Base-by-base conservation (phyloP, 1,139 yeast species). In the Saccharomycopsis hybrid region DNA sequence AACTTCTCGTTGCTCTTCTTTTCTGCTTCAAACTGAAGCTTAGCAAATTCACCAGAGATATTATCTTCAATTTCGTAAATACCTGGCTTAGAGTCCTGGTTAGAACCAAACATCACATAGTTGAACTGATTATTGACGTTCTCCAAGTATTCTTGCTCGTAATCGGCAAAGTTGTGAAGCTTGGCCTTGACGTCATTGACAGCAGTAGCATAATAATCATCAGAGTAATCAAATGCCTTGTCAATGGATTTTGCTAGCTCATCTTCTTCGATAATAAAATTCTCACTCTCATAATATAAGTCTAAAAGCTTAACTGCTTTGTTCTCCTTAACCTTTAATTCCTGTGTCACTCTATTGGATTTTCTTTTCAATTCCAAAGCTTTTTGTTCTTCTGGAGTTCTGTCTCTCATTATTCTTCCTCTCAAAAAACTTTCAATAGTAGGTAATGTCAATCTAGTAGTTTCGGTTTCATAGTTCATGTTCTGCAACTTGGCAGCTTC, bases 391-490 rank as follows among this genome's bases (percentile, higher is more conserved):
- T 80, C 89, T 36, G 69, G 71, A 0, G 95, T 83, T 65, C 96
- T 76, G 49, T 70, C 76, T 62, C 84, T 76, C 72, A 89, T 77
- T 55, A 88, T 68, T 18, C 90, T 85, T 2, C 86, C 86, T 38
- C 76, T 64, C 56, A 85, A 69, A 57, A 83, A 73, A 41, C 78
- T 73, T 59, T 85, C 90, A 56, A 89, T 72, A 2, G 96, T 85
- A 44, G 96, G 96, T 49, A 87, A 72, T 1, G 96, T 85, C 59
- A 84, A 74, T 59, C 70, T 69, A 44, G 81, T 74, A 25, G 88
- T 81, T 53, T 71, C 73, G 4, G 80, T 70, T 56, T 70, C 73
- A 56, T 66, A 67, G 52, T 71, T 60, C 59, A 59, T 68, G 56
- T 60, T 64, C 36, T 49, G 53, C 11, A 55, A 58, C 47, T 61